These are phyloP conservation scores for Phanerochaete sordida DNA, from an alignment of 768 basidiomycete species.

Conservation along the genomic window DNA sequence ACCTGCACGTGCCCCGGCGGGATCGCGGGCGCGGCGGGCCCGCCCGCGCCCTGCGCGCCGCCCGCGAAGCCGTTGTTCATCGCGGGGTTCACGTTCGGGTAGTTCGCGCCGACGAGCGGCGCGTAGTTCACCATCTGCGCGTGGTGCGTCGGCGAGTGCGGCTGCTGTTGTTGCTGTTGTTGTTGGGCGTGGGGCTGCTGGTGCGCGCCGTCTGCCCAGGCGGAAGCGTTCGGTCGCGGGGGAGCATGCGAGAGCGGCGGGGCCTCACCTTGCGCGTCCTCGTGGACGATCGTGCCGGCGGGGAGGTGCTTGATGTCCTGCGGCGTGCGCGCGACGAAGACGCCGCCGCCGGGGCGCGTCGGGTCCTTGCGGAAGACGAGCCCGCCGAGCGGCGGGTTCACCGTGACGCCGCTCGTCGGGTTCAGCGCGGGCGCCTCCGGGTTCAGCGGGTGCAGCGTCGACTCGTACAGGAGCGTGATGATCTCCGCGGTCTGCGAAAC, in stretches of 20 bases:
- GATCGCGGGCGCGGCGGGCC: conserved; percentile 15
- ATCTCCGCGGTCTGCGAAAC: conserved; percentile 79
- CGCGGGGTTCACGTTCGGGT: conserved; percentile 71
- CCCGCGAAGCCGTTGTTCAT: conserved; percentile 44
- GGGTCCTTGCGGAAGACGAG: conserved; percentile 78
- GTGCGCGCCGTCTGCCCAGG: background rate
- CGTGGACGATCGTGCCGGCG: conserved; percentile 50
- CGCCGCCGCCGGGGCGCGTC: conserved; percentile 80
- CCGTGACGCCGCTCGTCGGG: conserved; percentile 72
- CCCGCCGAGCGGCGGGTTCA: conserved; percentile 40
- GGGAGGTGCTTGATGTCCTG: conserved; percentile 40
- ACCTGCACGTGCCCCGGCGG: conserved; percentile 61
- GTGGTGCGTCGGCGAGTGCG: background rate
- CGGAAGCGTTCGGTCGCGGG: background rate
- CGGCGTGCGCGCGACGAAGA: conserved; percentile 59
- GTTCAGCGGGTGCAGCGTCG: conserved; percentile 74
- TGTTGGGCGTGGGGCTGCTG: background rate
- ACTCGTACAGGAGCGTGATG: conserved; percentile 86
- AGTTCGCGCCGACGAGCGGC: conserved; percentile 34
- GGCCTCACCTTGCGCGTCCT: conserved; percentile 47
- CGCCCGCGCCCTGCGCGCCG: too few relatives aligned
- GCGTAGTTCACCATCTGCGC: conserved; percentile 51
- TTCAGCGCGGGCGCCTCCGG: conserved; percentile 62
- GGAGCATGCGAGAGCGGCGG: background rate
- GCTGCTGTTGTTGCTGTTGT: background rate